These are phyloP conservation scores for Aspergillus thermomutatus DNA, from an alignment of 2,329 filamentous ascomycete species.

Conservation along the genomic window DNA sequence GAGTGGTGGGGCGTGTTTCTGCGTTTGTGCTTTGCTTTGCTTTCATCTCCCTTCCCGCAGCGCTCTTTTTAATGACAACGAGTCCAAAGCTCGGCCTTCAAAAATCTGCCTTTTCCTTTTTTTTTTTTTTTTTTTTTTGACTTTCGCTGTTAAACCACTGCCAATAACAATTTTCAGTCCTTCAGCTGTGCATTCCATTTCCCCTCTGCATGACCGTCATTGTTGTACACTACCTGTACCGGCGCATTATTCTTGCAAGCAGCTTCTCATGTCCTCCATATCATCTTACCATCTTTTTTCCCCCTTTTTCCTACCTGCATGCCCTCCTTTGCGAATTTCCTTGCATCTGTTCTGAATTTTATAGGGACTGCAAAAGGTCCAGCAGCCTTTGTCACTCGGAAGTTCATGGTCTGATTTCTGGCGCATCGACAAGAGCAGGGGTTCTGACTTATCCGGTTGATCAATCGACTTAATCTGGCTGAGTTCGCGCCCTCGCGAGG, in stretches of 20 bases:
- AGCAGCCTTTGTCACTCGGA: conserved; percentile 12
- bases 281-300: conserved; percentile 15
- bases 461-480: conserved; percentile 30
- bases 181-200: conserved; percentile 19
- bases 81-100: conserved; percentile 22
- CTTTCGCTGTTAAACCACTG: conserved; percentile 21
- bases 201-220: conserved; percentile 28
- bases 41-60: conserved; percentile 18
- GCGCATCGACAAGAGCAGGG: conserved; percentile 34
- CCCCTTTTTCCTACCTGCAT: conserved; percentile 18
- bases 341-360: conserved; percentile 4
- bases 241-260: conserved; percentile 20
- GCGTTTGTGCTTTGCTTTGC: conserved; percentile 12
- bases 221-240: conserved; percentile 32
- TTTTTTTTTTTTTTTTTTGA: conserved; percentile 13
- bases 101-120: conserved; percentile 1
- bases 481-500: conserved; percentile 25
- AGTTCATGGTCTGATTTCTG: conserved; percentile 26
- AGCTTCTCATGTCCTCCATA: conserved; percentile 9
- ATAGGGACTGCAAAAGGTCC: conserved; percentile 5
- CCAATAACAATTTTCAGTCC: conserved; percentile 16
- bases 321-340: conserved; percentile 17
- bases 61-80: conserved; percentile 25
- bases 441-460: conserved; percentile 29
- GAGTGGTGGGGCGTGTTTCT: conserved; percentile 27